phyloP scores from a whole-genome alignment of 495 filamentous ascomycete genomes.

The Geopyxis carbonaria region DNA sequence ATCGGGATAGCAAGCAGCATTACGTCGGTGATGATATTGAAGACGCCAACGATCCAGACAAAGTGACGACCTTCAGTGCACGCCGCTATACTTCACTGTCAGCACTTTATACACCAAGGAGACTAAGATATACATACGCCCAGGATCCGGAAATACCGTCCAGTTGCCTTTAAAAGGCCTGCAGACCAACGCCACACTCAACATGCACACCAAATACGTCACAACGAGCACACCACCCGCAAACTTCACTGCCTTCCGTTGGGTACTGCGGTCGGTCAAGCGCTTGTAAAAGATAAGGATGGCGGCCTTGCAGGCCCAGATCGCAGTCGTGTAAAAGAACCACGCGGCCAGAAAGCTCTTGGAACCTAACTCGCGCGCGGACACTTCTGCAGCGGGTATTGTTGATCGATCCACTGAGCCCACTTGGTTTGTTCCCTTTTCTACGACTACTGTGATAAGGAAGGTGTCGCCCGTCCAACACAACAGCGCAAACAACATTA shows the following conservation, averaged over 20 bases:
- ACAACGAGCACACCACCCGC: constrained; percentile 5
- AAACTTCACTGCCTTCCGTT: constrained; percentile 1
- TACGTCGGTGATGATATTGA: constrained; percentile 14
- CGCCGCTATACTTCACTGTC: constrained; percentile 7
- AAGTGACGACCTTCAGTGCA: constrained; percentile 12
- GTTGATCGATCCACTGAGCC: too few relatives aligned
- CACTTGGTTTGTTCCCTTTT: too few relatives aligned
- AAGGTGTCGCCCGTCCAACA: too few relatives aligned
- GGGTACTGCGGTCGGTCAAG: constrained; percentile 6
- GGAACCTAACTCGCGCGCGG: constrained; percentile 4
- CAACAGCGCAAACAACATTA: too few relatives aligned
- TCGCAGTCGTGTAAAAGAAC: constrained; percentile 10
- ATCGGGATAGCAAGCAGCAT: constrained; percentile 12
- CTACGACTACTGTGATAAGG: too few relatives aligned
- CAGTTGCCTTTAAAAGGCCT: constrained; percentile 12
- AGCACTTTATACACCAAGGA: not conserved
- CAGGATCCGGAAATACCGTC: constrained; percentile 9
- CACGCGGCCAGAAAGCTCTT: constrained; percentile 9
- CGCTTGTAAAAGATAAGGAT: constrained; percentile 9
- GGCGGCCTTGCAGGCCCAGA: constrained; percentile 12
- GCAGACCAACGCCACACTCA: constrained; percentile 7
- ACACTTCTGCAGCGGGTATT: too few relatives aligned
- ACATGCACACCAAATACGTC: constrained; percentile 4
- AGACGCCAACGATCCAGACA: constrained; percentile 11
- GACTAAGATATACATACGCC: constrained; percentile 1